phyloP scores from a whole-genome alignment of 2,329 filamentous ascomycete species.

The Phialocephala subalpina region DNA sequence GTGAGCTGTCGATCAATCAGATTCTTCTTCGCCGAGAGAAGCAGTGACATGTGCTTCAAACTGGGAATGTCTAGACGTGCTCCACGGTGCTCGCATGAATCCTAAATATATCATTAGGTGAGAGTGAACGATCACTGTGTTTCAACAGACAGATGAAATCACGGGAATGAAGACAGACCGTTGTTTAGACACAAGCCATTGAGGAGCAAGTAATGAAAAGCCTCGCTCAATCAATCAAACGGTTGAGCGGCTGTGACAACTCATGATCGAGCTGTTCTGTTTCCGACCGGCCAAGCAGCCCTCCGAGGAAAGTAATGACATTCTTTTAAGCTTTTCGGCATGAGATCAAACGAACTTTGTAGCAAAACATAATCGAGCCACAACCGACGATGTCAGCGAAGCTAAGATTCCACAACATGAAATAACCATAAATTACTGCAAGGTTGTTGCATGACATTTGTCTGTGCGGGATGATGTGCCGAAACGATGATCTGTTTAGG shows the following conservation, averaged over 20 bases:
- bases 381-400: background rate
- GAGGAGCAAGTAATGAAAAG: background rate
- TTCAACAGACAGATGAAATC: background rate
- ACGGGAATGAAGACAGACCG: background rate
- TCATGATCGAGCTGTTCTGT: background rate
- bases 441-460: slow-evolving; percentile 4
- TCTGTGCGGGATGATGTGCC: slow-evolving; percentile 12
- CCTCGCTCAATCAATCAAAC: background rate
- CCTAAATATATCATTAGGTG: background rate
- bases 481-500: slow-evolving; percentile 11
- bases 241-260: background rate
- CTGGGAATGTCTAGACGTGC: background rate
- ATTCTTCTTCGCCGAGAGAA: background rate
- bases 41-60: background rate
- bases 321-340: slow-evolving; percentile 1
- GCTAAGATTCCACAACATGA: background rate
- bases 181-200: background rate
- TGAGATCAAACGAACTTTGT: slow-evolving; percentile 8
- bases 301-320: background rate
- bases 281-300: background rate
- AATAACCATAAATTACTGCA: slow-evolving; percentile 5
- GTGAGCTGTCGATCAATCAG: background rate
- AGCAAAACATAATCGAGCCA: background rate
- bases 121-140: background rate
- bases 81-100: background rate